These are phyloP conservation scores for Bolboschoenoplectus hybrid DNA, from an alignment of 202 grass and related monocot genomes.

Conservation along the genomic window DNA sequence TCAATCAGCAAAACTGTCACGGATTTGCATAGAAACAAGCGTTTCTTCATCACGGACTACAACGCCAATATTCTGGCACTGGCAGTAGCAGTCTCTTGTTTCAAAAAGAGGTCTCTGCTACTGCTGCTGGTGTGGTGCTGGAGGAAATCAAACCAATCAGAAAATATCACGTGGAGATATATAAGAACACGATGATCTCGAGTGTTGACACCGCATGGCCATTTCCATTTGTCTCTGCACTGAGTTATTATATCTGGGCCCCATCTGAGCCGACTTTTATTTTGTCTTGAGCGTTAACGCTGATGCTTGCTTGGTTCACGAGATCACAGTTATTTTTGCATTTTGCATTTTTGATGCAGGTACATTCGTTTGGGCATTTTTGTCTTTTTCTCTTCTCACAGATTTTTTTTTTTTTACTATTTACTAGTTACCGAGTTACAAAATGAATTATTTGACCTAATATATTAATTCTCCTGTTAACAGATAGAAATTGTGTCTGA, in stretches of 20 bases:
- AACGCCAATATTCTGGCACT: neutral
- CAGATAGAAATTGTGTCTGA: no score
- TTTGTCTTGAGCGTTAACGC: slow-evolving; percentile 13
- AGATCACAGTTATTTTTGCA: slow-evolving; percentile 19
- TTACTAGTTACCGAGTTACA: neutral
- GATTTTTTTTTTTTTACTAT: neutral
- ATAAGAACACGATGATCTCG: neutral
- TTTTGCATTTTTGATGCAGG: neutral
- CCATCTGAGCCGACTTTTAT: slow-evolving; percentile 35
- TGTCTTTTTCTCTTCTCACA: neutral
- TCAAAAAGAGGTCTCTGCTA: neutral
- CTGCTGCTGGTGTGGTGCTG: neutral
- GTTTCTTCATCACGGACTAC: slow-evolving; percentile 32
- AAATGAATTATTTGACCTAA: neutral
- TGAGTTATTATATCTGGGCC: neutral
- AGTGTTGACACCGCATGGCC: slow-evolving; percentile 1
- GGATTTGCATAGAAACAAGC: slow-evolving; percentile 34
- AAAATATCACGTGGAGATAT: neutral
- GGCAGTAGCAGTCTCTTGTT: neutral
- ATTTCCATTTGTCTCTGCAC: slow-evolving; percentile 28
- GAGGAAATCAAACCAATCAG: slow-evolving; percentile 14
- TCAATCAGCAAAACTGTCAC: slow-evolving; percentile 1
- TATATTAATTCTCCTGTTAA: no score
- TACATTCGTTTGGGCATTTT: neutral
- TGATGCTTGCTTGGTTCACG: slow-evolving; percentile 24